Evolutionary conservation across 2,329 filamentous ascomycete genomes (phyloP), one percentile per base, ranked within the genome.

Genomic region (Rutstroemia sydowiana): DNA sequence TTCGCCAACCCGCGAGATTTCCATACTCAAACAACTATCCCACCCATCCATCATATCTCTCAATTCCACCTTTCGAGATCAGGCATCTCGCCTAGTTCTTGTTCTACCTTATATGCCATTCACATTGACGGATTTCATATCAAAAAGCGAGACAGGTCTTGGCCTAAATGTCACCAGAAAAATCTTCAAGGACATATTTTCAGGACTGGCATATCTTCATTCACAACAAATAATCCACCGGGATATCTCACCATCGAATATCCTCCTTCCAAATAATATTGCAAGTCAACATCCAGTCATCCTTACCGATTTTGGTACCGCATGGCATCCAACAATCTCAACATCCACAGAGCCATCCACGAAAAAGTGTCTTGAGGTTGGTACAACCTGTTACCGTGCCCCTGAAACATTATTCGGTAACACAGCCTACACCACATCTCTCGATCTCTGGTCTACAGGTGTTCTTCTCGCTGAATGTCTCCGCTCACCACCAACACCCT

Each of bases 401-500:
- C 93, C 93, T 0, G 95, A 98, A 65, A 79, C 91, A 1, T 75
- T 98, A 6, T 97, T 98, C 65, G 93, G 90, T 0, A 77, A 91
- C 66, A 81, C 77, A 45, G 71, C 74, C 0, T 98, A 98, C 64
- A 79, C 77, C 2, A 67, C 78, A 0, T 75, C 79, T 8, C 76
- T 97, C 2, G 93, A 98, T 67, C 82, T 97, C 70, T 98, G 95
- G 93, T 87, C 84, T 3, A 78, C 86, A 0, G 93, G 95, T 1
- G 85, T 85, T 56, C 85, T 95, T 63, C 79, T 95, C 10, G 87
- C 89, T 4, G 91, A 97, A 69, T 87, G 68, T 64, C 82, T 71
- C 64, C 75, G 67, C 56, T 75, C 58, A 58, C 75, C 66, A 60
- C 81, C 71, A 41, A 71, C 55, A n/a, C 76, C 85, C 0, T 73